Evolutionary conservation across 2,329 filamentous ascomycete species (phyloP), one percentile per base, ranked within the genome.

Genomic region (Pseudogymnoascus sp.): DNA sequence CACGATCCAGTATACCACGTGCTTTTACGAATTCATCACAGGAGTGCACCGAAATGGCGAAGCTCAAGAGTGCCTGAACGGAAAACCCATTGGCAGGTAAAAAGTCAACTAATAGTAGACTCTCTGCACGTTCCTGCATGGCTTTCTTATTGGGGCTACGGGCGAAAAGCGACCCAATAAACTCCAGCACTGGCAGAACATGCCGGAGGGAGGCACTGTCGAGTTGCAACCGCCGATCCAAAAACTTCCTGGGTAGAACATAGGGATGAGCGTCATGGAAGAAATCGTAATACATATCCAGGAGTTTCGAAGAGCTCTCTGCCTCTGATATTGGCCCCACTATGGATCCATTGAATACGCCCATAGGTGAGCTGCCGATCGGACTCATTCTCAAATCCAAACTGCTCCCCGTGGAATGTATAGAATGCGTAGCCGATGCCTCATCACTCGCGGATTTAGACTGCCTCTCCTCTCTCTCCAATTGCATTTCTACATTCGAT

Each of bases 111-210:
- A 60, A 33, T 14, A 61, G 25, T 6, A 47, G 18, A 5, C 7
- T 38, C 33, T 38, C 57, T 18, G 57, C 57, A 7, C 33, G 57
- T 22, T 36, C 57, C 18, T 38, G 57, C 33, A 58, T 36, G 12
- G 22, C 33, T 15, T 8, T 12, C 57, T 25, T 58, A n/a, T 12
- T 1, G 12, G 57, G 6, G 22, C 28, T 37, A 3, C 22, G 61
- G 6, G 67, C 66, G 64, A 73, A 75, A 5, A 76, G 64, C 6
- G 74, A 75, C n/a, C 74, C 75, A 14, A 75, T 73, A 43, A 73
- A 76, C 58, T 71, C 66, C 62, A 76, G 68, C 4, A 73, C 71
- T 50, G 68, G 64, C 37, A 68, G 15, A 30, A 72, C 59, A 63
- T 69, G 60, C 47, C 67, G 62, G 57, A 73, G 63, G 5, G 72